phyloP scores from a whole-genome alignment of 2,329 filamentous ascomycete species.

The Truncatella angustata region DNA sequence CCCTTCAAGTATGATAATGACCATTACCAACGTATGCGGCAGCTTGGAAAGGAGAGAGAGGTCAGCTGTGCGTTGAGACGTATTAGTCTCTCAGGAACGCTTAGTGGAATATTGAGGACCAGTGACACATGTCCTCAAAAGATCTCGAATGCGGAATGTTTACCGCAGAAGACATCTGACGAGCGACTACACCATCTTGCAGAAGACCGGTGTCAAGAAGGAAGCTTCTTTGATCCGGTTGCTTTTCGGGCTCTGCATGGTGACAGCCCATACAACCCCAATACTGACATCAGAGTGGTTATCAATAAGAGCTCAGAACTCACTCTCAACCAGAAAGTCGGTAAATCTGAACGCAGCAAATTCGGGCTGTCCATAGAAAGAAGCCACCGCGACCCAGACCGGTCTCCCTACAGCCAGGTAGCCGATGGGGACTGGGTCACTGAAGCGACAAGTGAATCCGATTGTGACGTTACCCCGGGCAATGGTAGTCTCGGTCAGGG shows the following conservation, averaged over 20 bases:
- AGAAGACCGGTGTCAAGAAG: constrained; percentile 4
- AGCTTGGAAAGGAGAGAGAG: constrained; percentile 39
- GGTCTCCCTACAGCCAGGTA: constrained; percentile 12
- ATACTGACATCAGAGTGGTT: constrained; percentile 18
- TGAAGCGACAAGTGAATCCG: constrained; percentile 30
- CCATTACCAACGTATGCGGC: constrained; percentile 35
- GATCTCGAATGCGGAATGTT: no score
- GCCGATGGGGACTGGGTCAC: constrained; percentile 39
- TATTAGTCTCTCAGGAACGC: constrained; percentile 22
- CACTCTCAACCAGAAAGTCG: neutral
- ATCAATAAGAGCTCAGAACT: constrained; percentile 12
- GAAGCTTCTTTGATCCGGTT: constrained; percentile 10
- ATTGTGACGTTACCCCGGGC: constrained; percentile 10
- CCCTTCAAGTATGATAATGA: constrained; percentile 46
- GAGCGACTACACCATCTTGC: no score
- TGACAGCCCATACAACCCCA: neutral
- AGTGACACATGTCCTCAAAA: no score
- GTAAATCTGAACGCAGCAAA: neutral
- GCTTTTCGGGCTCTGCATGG: constrained; percentile 1
- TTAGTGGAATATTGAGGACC: constrained; percentile 22
- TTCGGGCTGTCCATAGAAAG: constrained; percentile 2
- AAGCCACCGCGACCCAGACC: neutral
- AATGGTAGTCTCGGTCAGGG: neutral
- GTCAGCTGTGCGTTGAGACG: constrained; percentile 39
- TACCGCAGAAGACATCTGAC: no score